A percentile compares a stretch with the other conserved stretches of the same genome.
Evolutionary conservation across 495 filamentous ascomycete species (phyloP).

Genomic region (Neurospora sp.): DNA sequence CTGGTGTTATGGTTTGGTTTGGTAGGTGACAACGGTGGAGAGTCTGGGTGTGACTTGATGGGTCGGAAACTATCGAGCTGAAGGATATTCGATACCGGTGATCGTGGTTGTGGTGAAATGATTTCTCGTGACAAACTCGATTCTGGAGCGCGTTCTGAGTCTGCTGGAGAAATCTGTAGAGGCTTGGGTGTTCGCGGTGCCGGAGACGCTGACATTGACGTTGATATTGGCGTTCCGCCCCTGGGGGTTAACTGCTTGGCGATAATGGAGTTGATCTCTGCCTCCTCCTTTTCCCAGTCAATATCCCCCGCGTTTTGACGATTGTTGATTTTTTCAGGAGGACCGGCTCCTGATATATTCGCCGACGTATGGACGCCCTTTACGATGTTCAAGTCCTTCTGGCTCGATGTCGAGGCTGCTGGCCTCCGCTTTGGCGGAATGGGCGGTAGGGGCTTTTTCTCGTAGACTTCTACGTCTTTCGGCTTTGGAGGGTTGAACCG

Average conservation of each 20-base stretch:
- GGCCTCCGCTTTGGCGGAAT: conserved; percentile 11
- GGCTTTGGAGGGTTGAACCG: conserved; percentile 6
- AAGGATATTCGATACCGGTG: conserved; percentile 7
- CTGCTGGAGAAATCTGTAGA: neutral
- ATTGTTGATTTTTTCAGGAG: neutral
- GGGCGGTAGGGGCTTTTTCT: conserved; percentile 15
- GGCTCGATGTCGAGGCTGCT: conserved; percentile 11
- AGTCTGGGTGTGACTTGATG: neutral
- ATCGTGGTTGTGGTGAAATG: conserved; percentile 4
- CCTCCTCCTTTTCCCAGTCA: conserved; percentile 7
- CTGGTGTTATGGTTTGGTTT: conserved; percentile 13
- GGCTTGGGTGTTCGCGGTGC: neutral
- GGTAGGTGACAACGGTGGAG: conserved; percentile 5
- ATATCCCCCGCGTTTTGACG: neutral
- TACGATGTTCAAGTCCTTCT: conserved; percentile 11
- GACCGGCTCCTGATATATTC: conserved; percentile 1
- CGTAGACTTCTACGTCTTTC: conserved; percentile 11
- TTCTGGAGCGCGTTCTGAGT: neutral
- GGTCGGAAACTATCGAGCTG: neutral
- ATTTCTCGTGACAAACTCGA: neutral
- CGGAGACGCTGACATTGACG: neutral
- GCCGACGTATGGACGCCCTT: conserved; percentile 7
- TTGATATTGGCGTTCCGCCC: neutral
- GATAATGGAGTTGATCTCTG: conserved; percentile 6
- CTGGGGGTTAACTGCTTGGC: neutral